A percentile compares a stretch with the other conserved stretches of the same genome.
These are phyloP conservation scores for Diaporthe citriasiana DNA, from an alignment of 2,329 filamentous ascomycete genomes.

Conservation along the genomic window DNA sequence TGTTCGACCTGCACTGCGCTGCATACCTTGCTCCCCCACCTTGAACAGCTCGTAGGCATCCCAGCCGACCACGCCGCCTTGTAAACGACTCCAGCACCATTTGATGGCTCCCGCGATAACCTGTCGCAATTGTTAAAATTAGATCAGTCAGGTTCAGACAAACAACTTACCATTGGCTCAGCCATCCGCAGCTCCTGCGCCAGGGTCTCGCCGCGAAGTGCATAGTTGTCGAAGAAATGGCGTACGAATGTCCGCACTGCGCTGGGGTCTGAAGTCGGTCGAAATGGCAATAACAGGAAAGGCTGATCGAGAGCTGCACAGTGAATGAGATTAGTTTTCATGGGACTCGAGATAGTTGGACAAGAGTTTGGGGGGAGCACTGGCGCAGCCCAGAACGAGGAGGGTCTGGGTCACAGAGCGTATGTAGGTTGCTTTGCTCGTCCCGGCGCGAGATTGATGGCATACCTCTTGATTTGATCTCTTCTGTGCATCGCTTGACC, in stretches of 20 bases:
- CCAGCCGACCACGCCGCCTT: slow-evolving; percentile 94
- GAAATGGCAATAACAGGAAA: slow-evolving; percentile 93
- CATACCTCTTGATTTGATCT: slow-evolving; percentile 95
- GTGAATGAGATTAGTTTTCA: slow-evolving; percentile 39
- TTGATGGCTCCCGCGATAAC: slow-evolving; percentile 94
- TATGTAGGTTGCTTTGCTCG: slow-evolving; percentile 39
- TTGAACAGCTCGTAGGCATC: slow-evolving; percentile 97
- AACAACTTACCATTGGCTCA: slow-evolving; percentile 84
- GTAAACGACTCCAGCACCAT: slow-evolving; percentile 97
- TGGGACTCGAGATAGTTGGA: slow-evolving; percentile 37
- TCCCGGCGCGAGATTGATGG: slow-evolving; percentile 43
- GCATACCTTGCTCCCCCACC: slow-evolving; percentile 88
- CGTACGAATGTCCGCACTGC: slow-evolving; percentile 92
- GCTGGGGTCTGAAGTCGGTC: slow-evolving; percentile 91
- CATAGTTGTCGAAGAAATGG: slow-evolving; percentile 85
- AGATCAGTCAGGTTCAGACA: slow-evolving; percentile 16
- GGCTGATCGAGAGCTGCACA: slow-evolving; percentile 84
- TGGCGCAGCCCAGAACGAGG: slow-evolving; percentile 38
- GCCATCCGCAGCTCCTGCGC: slow-evolving; percentile 90
- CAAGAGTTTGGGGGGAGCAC: slow-evolving; percentile 37
- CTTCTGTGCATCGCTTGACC: slow-evolving; percentile 85
- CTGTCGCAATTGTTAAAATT: slow-evolving; percentile 61
- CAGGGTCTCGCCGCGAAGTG: slow-evolving; percentile 78
- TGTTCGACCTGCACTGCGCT: slow-evolving; percentile 30
- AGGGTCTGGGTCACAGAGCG: slow-evolving; percentile 34